Evolutionary conservation across 163 green algal species (phyloP).

Genomic region (Chlorella variabilis): DNA sequence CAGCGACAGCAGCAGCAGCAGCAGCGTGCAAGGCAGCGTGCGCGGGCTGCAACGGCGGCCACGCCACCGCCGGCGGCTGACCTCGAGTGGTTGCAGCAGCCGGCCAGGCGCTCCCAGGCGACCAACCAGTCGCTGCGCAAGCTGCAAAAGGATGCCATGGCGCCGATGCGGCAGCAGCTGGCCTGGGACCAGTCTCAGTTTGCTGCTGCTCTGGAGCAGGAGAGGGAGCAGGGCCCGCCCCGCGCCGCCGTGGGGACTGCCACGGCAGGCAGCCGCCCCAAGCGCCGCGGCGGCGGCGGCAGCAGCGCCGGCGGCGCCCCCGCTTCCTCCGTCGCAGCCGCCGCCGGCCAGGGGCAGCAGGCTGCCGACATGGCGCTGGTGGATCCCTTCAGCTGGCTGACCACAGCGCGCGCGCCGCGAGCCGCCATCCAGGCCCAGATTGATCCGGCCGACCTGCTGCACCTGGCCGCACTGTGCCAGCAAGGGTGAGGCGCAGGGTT

Average conservation of each 20-base stretch:
- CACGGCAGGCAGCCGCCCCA: background rate
- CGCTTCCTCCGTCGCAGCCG: background rate
- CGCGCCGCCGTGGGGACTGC: background rate
- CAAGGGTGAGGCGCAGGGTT: background rate
- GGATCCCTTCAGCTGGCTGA: slow-evolving; percentile 9
- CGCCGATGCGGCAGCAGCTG: background rate
- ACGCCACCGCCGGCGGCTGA: background rate
- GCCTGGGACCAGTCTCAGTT: background rate
- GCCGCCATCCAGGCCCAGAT: background rate
- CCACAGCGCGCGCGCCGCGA: background rate
- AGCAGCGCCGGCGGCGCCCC: background rate
- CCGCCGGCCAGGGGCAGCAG: background rate
- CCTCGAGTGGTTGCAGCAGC: slow-evolving; percentile 15
- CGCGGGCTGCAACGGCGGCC: background rate
- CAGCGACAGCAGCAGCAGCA: background rate
- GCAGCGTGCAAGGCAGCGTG: background rate
- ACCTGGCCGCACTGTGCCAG: slow-evolving; percentile 12
- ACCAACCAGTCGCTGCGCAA: background rate
- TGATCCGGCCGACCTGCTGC: background rate
- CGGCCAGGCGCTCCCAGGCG: background rate
- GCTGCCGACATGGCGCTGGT: background rate
- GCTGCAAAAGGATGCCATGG: background rate
- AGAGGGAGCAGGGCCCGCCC: background rate
- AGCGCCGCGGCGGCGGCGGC: background rate
- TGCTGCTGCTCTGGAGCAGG: background rate